These are phyloP conservation scores for Fagus sylvatica DNA, from an alignment of 306 rosid species.

Conservation along the genomic window DNA sequence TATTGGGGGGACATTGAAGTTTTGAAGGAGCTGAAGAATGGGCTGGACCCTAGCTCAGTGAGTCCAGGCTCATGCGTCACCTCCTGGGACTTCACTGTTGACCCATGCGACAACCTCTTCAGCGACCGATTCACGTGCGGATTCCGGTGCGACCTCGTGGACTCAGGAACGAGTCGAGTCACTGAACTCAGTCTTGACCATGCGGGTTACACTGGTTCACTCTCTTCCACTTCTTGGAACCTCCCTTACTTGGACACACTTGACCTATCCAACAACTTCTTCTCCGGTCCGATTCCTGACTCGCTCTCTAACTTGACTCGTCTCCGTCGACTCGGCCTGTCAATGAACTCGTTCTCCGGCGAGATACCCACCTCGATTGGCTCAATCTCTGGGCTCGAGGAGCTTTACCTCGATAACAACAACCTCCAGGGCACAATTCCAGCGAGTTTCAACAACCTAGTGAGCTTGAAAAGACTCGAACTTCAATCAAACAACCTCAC, in stretches of 20 bases:
- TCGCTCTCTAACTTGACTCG: constrained; percentile 59
- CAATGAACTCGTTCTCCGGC: constrained; percentile 64
- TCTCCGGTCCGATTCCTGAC: constrained; percentile 56
- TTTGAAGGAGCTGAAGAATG: constrained; percentile 51
- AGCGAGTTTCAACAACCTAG: constrained; percentile 30
- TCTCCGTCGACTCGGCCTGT: constrained; percentile 56
- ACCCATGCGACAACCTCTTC: constrained; percentile 85
- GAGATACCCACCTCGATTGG: constrained; percentile 53
- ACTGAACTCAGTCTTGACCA: constrained; percentile 85
- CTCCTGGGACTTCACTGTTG: constrained; percentile 72
- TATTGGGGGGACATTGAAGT: constrained; percentile 54
- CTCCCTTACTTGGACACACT: constrained; percentile 72
- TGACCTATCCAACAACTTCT: constrained; percentile 66
- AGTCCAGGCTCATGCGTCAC: constrained; percentile 58
- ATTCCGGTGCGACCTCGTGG: constrained; percentile 62
- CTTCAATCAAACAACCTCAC: constrained; percentile 54
- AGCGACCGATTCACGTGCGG: constrained; percentile 72
- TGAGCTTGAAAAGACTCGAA: constrained; percentile 54
- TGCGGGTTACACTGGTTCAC: constrained; percentile 64
- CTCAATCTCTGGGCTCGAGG: constrained; percentile 49
- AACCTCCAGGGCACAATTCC: constrained; percentile 57
- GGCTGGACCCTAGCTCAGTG: constrained; percentile 41
- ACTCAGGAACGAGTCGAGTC: constrained; percentile 48
- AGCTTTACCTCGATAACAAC: constrained; percentile 71
- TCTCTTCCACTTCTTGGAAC: constrained; percentile 50